Evolutionary conservation across 306 rosid genomes (phyloP), one percentile per base, ranked within the genome.

Genomic region (Spatholobus suberectus): DNA sequence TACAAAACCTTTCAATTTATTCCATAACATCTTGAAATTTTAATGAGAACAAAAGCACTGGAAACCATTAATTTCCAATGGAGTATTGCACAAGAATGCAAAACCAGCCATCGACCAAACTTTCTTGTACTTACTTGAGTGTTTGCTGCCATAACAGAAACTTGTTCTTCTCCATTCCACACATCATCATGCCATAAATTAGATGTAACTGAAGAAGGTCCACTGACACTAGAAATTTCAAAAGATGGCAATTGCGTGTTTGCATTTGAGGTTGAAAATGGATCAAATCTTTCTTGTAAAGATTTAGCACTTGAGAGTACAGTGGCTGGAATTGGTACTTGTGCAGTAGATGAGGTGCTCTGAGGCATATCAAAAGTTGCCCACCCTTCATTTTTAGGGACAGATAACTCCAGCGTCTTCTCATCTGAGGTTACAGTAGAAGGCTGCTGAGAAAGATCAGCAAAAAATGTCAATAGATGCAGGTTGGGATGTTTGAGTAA

Each of bases 321-420:
- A 65, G 78, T 61, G 12, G 73, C 72, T 5, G 70, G 49, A 86
- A 67, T 84, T 79, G 78, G 91, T 35, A 70, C 70, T 73, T 79
- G 69, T 27, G 86, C 37, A 76, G 74, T 24, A 57, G 90, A 83
- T 70, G 84, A 13, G 27, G 90, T 55, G 66, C 85, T 32, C 73
- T 84, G 90, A 62, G 90, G 98, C 8, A 51, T 59, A 78, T 94
- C 97, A 88, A 94, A 92, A 21, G 94, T 89, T 52, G 98, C 98
- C 98, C 98, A 94, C 57, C 95, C 97, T 81, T 88, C 94, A 83
- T 84, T 90, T 85, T 72, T 82, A 49, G 94, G 89, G 65, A 80
- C 75, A 82, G 87, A 82, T 47, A 82, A 70, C 40, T 86, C 86
- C 15, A 51, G 85, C 29, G 82, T 23, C 73, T 71, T 85, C 18